Conservation (phyloP, 139 green algal species). For the Deuterostichococcus epilithicus region DNA sequence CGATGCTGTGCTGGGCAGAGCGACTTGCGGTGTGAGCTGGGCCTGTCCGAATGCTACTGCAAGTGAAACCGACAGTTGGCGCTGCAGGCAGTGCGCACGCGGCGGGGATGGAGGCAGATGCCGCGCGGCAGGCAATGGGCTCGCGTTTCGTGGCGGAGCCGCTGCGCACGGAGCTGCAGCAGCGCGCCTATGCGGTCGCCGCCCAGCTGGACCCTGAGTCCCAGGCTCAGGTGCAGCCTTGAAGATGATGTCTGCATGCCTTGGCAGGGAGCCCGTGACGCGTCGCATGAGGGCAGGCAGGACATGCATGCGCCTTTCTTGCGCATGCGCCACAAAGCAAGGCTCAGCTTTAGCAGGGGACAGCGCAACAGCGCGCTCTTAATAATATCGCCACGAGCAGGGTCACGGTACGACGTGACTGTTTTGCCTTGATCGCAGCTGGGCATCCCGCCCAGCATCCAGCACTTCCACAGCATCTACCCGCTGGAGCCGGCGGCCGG, state of each 20-base stretch:
- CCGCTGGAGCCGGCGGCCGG: constrained; percentile 59
- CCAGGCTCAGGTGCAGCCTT: background rate
- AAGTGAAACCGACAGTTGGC: background rate
- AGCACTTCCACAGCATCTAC: constrained; percentile 78
- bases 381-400: background rate
- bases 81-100: background rate
- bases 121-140: constrained; percentile 37
- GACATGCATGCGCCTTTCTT: background rate
- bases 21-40: no score
- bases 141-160: constrained; percentile 58
- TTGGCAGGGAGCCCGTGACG: background rate
- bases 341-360: background rate
- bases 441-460: constrained; percentile 58
- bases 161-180: constrained; percentile 69
- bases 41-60: no score
- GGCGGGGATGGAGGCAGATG: constrained; percentile 11
- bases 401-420: constrained; percentile 30
- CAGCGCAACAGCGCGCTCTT: background rate
- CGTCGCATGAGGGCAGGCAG: background rate
- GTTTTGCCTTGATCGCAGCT: constrained; percentile 7
- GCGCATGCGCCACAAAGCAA: background rate
- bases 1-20: background rate
- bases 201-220: constrained; percentile 39
- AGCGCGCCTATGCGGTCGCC: constrained; percentile 55
- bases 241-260: background rate